A percentile compares a stretch with the other conserved stretches of the same genome.
phyloP scores from a whole-genome alignment of 306 rosid genomes.

The Gillenia trifoliata region DNA sequence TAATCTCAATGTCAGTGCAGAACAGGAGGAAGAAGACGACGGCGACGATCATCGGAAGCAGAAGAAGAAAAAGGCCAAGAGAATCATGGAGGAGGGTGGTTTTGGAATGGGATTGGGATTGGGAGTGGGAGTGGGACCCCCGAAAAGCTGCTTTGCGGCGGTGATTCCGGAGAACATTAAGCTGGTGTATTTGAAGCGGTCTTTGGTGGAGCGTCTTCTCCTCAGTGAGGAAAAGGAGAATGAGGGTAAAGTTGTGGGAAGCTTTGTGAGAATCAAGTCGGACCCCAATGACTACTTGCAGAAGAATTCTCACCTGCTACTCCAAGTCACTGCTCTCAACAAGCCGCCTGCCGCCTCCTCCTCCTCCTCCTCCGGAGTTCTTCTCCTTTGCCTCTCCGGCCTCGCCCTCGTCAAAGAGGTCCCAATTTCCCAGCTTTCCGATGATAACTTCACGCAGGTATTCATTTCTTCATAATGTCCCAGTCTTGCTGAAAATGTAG shows the following conservation, averaged over 20 bases:
- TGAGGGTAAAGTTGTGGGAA: constrained; percentile 66
- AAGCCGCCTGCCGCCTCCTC: constrained; percentile 6
- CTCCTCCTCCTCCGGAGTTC: constrained; percentile 5
- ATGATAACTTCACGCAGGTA: constrained; percentile 62
- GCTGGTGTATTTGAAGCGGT: constrained; percentile 60
- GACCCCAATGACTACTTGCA: constrained; percentile 77
- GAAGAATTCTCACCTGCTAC: constrained; percentile 71
- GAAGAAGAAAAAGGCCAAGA: constrained; percentile 30
- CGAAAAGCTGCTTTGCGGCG: constrained; percentile 66
- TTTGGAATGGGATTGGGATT: too few species aligned
- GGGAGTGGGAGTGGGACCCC: neutral
- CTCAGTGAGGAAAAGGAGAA: too few species aligned
- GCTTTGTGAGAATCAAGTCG: constrained; percentile 65
- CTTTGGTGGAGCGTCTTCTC: constrained; percentile 55
- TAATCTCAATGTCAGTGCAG: too few species aligned
- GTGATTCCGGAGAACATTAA: constrained; percentile 54
- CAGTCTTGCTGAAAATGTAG: neutral
- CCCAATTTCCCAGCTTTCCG: constrained; percentile 54
- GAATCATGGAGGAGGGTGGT: neutral
- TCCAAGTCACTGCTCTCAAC: constrained; percentile 66
- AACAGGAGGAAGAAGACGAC: neutral
- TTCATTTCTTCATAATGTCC: neutral
- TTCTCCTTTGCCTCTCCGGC: constrained; percentile 54
- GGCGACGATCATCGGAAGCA: constrained; percentile 18
- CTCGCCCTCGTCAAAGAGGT: constrained; percentile 50